Conservation (phyloP, 768 basidiomycete genomes). For the Auricularia auricula-judae region DNA sequence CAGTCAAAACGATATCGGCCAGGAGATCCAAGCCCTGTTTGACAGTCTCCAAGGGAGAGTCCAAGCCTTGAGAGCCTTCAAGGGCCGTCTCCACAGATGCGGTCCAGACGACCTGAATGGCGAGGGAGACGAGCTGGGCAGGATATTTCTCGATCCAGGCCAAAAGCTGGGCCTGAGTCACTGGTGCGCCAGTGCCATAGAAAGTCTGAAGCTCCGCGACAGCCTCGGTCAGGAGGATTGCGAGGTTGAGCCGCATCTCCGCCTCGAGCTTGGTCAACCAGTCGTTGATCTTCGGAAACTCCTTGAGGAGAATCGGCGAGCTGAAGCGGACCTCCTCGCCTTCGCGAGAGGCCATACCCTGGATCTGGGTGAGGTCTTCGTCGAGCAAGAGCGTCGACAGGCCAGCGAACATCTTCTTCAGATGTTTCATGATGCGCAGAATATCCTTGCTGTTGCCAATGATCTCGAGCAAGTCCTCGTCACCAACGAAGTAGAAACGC, state of each 20-base stretch:
- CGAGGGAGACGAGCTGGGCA: constrained; percentile 92
- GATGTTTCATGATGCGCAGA: constrained; percentile 93
- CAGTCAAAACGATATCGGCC: constrained; percentile 91
- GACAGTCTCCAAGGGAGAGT: constrained; percentile 61
- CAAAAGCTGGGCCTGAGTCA: constrained; percentile 64
- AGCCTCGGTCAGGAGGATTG: constrained; percentile 67
- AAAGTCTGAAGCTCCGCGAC: constrained; percentile 72
- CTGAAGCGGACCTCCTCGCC: constrained; percentile 88
- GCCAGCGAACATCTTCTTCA: constrained; percentile 99
- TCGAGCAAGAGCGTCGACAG: constrained; percentile 83
- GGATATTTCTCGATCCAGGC: constrained; percentile 91
- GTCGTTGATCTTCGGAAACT: constrained; percentile 96
- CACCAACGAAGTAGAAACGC: constrained; percentile 98
- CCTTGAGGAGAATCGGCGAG: constrained; percentile 75
- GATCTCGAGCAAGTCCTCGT: constrained; percentile 96
- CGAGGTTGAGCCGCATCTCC: constrained; percentile 86
- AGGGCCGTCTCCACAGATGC: constrained; percentile 64
- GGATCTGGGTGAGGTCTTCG: constrained; percentile 78
- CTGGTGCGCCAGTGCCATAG: constrained; percentile 52
- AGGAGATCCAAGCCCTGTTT: constrained; percentile 81
- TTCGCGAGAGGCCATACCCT: constrained; percentile 90
- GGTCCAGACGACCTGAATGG: constrained; percentile 93
- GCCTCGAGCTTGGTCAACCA: constrained; percentile 90
- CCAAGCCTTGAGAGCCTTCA: constrained; percentile 42
- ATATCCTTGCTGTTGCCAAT: constrained; percentile 99